Evolutionary conservation across 805 yeast genomes (phyloP), one percentile per base, ranked within the genome.

Genomic region (Lachancea quebecensis): DNA sequence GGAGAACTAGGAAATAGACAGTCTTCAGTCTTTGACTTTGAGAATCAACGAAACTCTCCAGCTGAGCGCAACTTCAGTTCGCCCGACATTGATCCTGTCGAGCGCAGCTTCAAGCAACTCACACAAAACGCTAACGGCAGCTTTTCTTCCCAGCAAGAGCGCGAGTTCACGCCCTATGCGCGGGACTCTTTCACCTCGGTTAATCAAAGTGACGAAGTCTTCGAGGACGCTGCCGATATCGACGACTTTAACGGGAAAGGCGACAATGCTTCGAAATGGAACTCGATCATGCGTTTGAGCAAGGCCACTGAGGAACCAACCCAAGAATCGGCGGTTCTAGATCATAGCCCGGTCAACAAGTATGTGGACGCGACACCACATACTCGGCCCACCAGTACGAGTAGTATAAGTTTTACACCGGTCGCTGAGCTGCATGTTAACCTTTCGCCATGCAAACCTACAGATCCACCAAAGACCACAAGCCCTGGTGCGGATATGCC

Each of bases 51-150:
- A 25, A 25, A 21, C n/a, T 32, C 46, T 12, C 12, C 11, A 15
- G 21, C 44, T n/a, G 14, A 7, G 14, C 36, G n/a, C 9, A 30
- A 29, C 16, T 28, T n/a, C 15, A n/a, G 18, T 3, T 17, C 42
- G 28, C 17, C 27, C 8, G 18, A 38, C 12, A 12, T 40, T 46
- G 54, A 58, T 35, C 66, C 66, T 10, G 57, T 62, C 8, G 66
- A 60, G 45, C 56, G 47, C 44, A 58, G 64, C 35, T 62, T 60
- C 39, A 53, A 56, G 60, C 57, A 57, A 53, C 45, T 62, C 21
- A 62, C 64, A 3, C 58, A 55, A 35, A 58, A 29, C 12, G 31
- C 39, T 15, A 54, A 27, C 8, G 31, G 31, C 10, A 37, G 41
- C 21, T 10, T 16, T 33, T 12, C 27, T 14, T 36, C 37, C 5